A percentile compares a stretch with the other conserved stretches of the same genome.
Conservation (phyloP, 2,329 filamentous ascomycete genomes). For the Pseudogymnoascus sp. region DNA sequence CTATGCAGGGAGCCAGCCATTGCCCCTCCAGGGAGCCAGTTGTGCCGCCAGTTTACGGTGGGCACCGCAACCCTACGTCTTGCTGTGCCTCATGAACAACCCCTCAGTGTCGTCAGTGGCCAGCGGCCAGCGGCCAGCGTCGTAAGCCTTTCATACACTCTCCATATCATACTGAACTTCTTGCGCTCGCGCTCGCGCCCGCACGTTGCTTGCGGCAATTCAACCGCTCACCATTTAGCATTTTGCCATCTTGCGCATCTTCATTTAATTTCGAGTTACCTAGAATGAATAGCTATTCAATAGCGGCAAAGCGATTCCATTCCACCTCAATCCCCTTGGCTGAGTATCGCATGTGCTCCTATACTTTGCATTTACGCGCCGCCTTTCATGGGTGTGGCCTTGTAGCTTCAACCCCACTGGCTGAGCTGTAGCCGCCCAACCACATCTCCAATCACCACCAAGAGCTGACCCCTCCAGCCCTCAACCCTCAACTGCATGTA, state of each 20-base stretch:
- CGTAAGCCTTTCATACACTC: not conserved
- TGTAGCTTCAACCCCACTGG: constrained; percentile 8
- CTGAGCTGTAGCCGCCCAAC: constrained; percentile 11
- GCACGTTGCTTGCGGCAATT: not conserved
- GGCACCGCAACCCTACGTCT: not conserved
- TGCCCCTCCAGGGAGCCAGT: not conserved
- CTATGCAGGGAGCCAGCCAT: not conserved
- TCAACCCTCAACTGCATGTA: constrained; percentile 5
- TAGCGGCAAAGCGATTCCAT: not conserved
- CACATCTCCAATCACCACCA: constrained; percentile 7
- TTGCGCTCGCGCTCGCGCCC: not conserved
- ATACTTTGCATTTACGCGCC: constrained; percentile 9
- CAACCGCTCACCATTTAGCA: not conserved
- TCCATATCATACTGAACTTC: not conserved
- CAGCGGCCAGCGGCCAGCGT: not conserved
- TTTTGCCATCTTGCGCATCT: not conserved
- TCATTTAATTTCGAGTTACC: not conserved
- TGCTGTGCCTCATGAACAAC: not conserved
- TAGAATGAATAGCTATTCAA: constrained; percentile 1
- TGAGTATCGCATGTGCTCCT: not conserved
- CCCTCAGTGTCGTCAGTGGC: not conserved
- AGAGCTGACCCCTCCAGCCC: constrained; percentile 6
- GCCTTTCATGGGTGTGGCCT: constrained; percentile 9
- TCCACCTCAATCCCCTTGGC: not conserved
- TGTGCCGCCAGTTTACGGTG: not conserved